Conservation (phyloP, 2,329 filamentous ascomycete genomes). For the Verticillium nubilum region DNA sequence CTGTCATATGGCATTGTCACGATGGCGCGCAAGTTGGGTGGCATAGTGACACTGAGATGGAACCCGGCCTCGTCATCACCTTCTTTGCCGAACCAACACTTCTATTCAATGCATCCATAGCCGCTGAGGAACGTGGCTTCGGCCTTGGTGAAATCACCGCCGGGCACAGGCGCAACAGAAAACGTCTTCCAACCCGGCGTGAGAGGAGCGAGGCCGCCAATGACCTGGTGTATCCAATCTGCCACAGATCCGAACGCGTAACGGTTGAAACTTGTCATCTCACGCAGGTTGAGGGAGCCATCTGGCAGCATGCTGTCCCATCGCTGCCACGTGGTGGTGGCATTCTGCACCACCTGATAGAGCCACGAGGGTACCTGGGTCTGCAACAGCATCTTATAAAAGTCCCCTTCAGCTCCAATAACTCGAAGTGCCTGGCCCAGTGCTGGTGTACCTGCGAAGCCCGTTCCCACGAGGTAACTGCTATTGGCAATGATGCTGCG, state of each 20-base stretch:
- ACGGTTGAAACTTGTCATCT: slow-evolving; percentile 26
- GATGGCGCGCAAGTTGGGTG: too few species aligned
- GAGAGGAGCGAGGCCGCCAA: slow-evolving; percentile 32
- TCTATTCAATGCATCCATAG: slow-evolving; percentile 17
- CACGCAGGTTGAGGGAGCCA: slow-evolving; percentile 37
- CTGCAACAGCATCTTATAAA: too few species aligned
- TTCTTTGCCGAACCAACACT: too few species aligned
- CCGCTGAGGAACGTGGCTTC: slow-evolving; percentile 22
- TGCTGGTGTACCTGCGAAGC: slow-evolving; percentile 37
- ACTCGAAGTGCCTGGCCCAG: slow-evolving; percentile 22
- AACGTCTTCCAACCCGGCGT: slow-evolving; percentile 34
- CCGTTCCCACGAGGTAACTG: slow-evolving; percentile 9
- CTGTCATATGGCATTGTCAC: too few species aligned
- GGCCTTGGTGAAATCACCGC: slow-evolving; percentile 26
- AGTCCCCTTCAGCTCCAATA: slow-evolving; percentile 21
- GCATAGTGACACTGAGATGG: too few species aligned
- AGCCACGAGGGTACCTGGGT: slow-evolving; percentile 41
- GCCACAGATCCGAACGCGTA: slow-evolving; percentile 37
- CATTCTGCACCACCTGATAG: slow-evolving; percentile 38
- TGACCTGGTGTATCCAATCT: slow-evolving; percentile 37
- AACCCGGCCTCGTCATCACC: too few species aligned
- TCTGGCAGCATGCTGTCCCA: slow-evolving; percentile 41
- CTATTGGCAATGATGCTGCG: too few species aligned
- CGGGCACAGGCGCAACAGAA: slow-evolving; percentile 21
- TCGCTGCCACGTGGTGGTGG: slow-evolving; percentile 44